A percentile compares a stretch with the other conserved stretches of the same genome.
Evolutionary conservation across 805 yeast genomes (phyloP).

Genomic region (Ogataea paradorogensis): DNA sequence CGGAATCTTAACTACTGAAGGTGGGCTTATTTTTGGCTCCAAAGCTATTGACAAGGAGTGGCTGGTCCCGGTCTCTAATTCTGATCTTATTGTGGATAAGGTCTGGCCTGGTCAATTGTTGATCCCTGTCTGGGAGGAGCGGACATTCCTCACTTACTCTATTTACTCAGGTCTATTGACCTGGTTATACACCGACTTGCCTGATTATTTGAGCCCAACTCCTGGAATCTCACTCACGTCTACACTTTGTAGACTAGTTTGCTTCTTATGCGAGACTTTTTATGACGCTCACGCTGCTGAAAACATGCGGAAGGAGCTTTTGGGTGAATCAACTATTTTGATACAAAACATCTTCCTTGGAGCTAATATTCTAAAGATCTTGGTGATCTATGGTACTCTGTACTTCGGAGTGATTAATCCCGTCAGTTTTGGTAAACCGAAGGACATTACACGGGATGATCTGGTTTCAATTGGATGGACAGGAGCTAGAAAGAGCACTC

Average conservation of each 20-base stretch:
- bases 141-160: constrained; percentile 40
- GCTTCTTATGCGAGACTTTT: constrained; percentile 27
- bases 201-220: constrained; percentile 84
- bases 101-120: constrained; percentile 91
- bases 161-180: constrained; percentile 41
- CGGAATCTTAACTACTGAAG: constrained; percentile 81
- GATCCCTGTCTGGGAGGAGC: constrained; percentile 64
- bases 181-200: constrained; percentile 94
- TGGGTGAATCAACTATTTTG: constrained; percentile 35
- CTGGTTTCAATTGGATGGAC: constrained; percentile 85
- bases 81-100: constrained; percentile 53
- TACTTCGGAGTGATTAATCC: constrained; percentile 82
- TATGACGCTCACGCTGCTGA: constrained; percentile 45
- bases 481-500: constrained; percentile 74
- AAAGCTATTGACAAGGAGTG: constrained; percentile 51
- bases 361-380: constrained; percentile 65
- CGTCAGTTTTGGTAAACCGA: constrained; percentile 40
- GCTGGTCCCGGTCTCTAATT: constrained; percentile 43
- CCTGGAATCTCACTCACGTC: constrained; percentile 85
- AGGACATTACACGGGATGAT: constrained; percentile 46
- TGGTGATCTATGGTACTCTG: constrained; percentile 53
- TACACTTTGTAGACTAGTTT: constrained; percentile 39
- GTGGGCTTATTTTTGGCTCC: constrained; percentile 67
- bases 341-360: constrained; percentile 69
- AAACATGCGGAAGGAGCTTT: constrained; percentile 48